Percentiles rank a stretch among this genome's conserved stretches.
Evolutionary conservation across 306 rosid genomes (phyloP).

Genomic region (Cicer judaicum): DNA sequence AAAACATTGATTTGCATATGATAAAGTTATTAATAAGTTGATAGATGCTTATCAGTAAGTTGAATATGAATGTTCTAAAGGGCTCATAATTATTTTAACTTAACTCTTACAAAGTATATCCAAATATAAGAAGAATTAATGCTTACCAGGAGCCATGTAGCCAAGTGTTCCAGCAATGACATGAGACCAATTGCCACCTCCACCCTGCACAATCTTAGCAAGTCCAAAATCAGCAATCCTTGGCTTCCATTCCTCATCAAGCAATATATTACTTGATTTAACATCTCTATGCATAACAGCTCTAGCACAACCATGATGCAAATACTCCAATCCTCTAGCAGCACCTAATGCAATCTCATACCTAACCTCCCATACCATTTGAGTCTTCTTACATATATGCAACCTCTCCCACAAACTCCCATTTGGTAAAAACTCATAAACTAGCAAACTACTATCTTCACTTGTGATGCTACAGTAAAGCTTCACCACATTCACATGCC

Average conservation of each 20-base stretch:
- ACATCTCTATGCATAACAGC: constrained; percentile 90
- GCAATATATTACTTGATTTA: constrained; percentile 82
- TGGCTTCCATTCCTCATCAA: constrained; percentile 83
- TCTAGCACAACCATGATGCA: constrained; percentile 79
- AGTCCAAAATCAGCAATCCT: constrained; percentile 92
- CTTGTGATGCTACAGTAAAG: constrained; percentile 88
- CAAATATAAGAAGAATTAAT: background rate
- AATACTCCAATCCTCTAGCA: constrained; percentile 86
- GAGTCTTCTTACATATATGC: constrained; percentile 57
- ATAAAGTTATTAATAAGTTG: too few relatives aligned
- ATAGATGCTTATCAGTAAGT: background rate
- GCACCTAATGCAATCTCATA: constrained; percentile 85
- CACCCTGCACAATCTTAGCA: constrained; percentile 77
- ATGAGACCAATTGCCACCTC: constrained; percentile 64
- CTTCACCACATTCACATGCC: constrained; percentile 93
- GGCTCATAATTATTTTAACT: too few relatives aligned
- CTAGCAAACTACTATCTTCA: constrained; percentile 82
- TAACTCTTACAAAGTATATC: background rate
- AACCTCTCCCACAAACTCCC: constrained; percentile 92
- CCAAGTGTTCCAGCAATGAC: constrained; percentile 88
- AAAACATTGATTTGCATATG: too few relatives aligned
- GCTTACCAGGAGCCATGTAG: constrained; percentile 89
- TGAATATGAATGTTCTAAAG: background rate
- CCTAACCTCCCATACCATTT: constrained; percentile 82
- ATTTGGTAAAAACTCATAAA: constrained; percentile 85